Evolutionary conservation across 2,329 filamentous ascomycete species (phyloP), one percentile per base, ranked within the genome.

Genomic region (Myotisia sp.): DNA sequence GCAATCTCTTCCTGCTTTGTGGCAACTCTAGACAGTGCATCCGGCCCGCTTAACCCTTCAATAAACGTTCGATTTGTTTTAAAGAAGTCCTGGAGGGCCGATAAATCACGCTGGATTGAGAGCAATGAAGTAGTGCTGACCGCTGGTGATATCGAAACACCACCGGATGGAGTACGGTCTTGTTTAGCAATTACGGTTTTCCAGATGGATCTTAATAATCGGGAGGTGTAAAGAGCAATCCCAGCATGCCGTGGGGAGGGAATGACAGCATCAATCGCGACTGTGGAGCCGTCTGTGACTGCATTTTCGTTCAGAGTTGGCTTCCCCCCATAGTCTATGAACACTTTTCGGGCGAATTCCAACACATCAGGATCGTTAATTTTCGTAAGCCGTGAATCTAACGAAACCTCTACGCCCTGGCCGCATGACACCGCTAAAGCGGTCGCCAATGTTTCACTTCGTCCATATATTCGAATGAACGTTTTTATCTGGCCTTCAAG

Each of bases 361-460:
- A 92, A 68, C 1, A 92, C 84, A 22, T 84, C 74, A 8, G 86
- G 81, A 48, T 95, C 90, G 21, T 78, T 79, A 16, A 80, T 67
- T 42, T 67, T 70, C 0, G 81, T 76, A 6, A 78, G 60, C 27
- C 85, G 74, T 27, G 75, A 71, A 37, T 84, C 80, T 1, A 65
- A 54, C 0, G 79, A 79, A 13, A 82, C 71, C 48, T 93, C 87
- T 17, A 79, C 77, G 6, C 85, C 87, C 53, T 95, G 86, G 3
- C 87, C 86, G 54, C 90, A 98, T 23, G 90, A 86, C 19, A 98
- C 90, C 7, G 90, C 90, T 33, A 98, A 64, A 17, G 90, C 86
- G 26, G 87, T 85, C 0, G 90, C 83, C 35, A 92, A 77, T 0
- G 82, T 90, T 55, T 98, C 90, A 3, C 79, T 76, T 7, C 86